Evolutionary conservation across 2,329 filamentous ascomycete species (phyloP).

Genomic region (Nakataea oryzae): DNA sequence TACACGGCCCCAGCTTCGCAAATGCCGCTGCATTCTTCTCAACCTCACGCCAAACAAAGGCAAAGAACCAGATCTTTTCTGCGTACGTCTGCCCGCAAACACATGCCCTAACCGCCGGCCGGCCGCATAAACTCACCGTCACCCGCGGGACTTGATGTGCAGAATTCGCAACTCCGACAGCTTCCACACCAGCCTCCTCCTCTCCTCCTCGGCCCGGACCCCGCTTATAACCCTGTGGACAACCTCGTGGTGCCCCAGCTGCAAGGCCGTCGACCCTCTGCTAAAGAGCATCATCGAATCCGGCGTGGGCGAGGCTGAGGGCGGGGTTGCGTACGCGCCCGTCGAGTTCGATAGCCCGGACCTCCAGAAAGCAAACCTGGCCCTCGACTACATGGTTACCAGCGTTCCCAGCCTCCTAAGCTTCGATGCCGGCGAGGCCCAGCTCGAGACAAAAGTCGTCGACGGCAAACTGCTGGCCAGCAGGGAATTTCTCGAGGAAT

Average conservation of each 20-base stretch:
- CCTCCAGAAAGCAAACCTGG: conserved; percentile 36
- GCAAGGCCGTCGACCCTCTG: conserved; percentile 37
- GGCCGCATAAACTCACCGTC: background rate
- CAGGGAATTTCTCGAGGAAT: conserved; percentile 37
- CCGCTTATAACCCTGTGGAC: conserved; percentile 54
- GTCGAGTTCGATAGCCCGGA: conserved; percentile 50
- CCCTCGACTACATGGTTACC: conserved; percentile 46
- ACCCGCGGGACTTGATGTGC: background rate
- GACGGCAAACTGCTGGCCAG: conserved; percentile 39
- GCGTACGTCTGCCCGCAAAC: conserved; percentile 20
- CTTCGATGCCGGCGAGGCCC: conserved; percentile 45
- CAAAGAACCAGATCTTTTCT: conserved; percentile 27
- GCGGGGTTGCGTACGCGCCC: conserved; percentile 41
- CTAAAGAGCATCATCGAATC: conserved; percentile 35
- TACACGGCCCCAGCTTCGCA: no score
- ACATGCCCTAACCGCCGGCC: background rate
- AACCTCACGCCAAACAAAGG: conserved; percentile 13
- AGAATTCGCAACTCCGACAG: conserved; percentile 45
- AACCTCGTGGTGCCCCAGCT: conserved; percentile 46
- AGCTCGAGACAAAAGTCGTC: conserved; percentile 34
- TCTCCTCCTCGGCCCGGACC: conserved; percentile 39
- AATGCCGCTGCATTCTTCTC: conserved; percentile 11
- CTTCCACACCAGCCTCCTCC: conserved; percentile 43
- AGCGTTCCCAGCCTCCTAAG: conserved; percentile 46
- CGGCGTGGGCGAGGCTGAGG: conserved; percentile 42